Base-by-base conservation (phyloP, 345 rosid genomes). In the Combretum micranthum region DNA sequence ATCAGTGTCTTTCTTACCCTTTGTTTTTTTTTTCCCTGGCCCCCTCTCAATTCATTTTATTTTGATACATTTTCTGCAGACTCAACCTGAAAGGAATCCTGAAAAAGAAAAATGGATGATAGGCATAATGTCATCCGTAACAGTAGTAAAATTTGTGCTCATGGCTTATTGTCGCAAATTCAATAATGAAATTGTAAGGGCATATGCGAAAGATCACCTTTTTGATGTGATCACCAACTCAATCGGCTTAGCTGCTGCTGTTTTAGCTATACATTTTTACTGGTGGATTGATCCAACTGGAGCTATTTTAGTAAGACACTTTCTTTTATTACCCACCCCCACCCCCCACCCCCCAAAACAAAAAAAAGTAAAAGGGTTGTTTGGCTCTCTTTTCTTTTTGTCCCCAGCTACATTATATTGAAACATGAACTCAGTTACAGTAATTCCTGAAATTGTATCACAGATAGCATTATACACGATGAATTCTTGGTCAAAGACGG, bases 271-370 rank as follows among this genome's bases (percentile, higher is more conserved):
- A 63, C 60, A 47, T 49, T 79, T 64, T 71, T 78, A 69, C 74
- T 72, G 82, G 80, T 74, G 82, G 83, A 55, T 82, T 22, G 84
- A 82, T 64, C 87, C 83, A 3, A 4, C 70, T 6, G 84, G 84
- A 0, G 87, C 84, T 20, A 79, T 79, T 45, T 17, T 78, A 0
- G 86, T 78, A 69, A 66, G 83, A 62, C 22, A 32, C 39, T 32
- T 7, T 32, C 9, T 7, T 32, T 32, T 32, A 5, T 7, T 32
- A 5, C 9, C 9, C 9, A 5, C 10, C 39, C 9, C 9, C 39
- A 4, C 9, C 39, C n/a, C n/a, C n/a, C n/a, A n/a, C n/a, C n/a
- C n/a, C n/a, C n/a, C n/a, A n/a, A n/a, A n/a, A n/a, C n/a, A n/a
- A n/a, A 32, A 32, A 25, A 25, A 25, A 7, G 32, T 3, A 25